Base-by-base conservation (phyloP, 371 early-diverging fungal species). In the Synchytrium microbalum region DNA sequence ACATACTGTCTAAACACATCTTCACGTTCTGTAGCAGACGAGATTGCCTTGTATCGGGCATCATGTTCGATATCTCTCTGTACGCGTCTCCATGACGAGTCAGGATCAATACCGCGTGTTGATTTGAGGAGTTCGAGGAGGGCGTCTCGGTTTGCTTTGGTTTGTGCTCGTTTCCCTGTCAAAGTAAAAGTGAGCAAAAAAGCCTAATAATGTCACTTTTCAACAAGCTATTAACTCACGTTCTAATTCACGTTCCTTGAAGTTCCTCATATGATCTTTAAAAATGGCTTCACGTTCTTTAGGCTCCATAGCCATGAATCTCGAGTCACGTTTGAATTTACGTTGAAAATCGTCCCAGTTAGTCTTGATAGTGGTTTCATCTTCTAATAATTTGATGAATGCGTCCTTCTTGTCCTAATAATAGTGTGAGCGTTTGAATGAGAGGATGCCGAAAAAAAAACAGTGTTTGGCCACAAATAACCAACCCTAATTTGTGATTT, bases 311-410 rank as follows among this genome's bases (percentile, higher is more conserved):
- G 67, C 75, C 31, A 75, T 64, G 64, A 84, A 88, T 31, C 85
- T 71, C 0, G 75, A 32, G 61, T 87, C 86, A 51, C 79, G 61
- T 60, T 80, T 81, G 60, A 71, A 83, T 68, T 84, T 82, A 25
- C 83, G 79, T n/a, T 75, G 65, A 62, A 88, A 86, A 58, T 86
- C 86, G 25, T 84, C 84, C 76, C 79, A 87, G 16, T 78, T 78
- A 66, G 81, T 82, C 28, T 77, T 73, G 14, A 65, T 25, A 8
- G 32, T 57, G 0, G 64, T 82, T 8, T 76, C 79, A 59, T 79
- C 72, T 31, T 73, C 71, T 33, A 88, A 66, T 29, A 88, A 62
- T 1, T 71, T 72, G 62, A 63, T 64, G 71, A 73, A 88, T n/a
- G 71, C 75, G 29, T 80, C 81, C 64, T 77, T 76, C 3, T 82